Evolutionary conservation across 129 eudicot species (phyloP), one percentile per base, ranked within the genome.

Genomic region (Chrysanthemum makinoi): DNA sequence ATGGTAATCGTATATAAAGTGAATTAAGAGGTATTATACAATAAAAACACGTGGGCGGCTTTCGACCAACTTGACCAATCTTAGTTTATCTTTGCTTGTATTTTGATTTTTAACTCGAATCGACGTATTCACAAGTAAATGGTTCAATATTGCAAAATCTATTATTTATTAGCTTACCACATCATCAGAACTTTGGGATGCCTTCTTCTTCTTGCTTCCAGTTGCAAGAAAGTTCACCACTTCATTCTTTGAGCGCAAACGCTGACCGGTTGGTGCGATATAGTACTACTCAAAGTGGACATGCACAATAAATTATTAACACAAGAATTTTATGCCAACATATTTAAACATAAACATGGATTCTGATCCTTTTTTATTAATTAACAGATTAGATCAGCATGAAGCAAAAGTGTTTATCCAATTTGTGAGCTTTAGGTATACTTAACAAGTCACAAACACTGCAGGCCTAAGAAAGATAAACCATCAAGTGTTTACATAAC

Each of bases 191-290:
- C 70, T 86, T 70, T 79, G 9, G 44, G 67, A 12, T 24, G 77
- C 17, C 57, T 33, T 66, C 53, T 82, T 79, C 19, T 54, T 73
- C 75, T 80, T 83, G 66, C 70, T 61, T 20, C 89, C 94, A 0
- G 94, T 87, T 65, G 77, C 80, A n/a, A 87, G 67, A 78, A 72
- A 87, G 63, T 54, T 60, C 5, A 76, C 15, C 57, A 87, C 94
- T 79, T 87, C 94, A 50, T 62, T 80, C 74, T 84, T 87, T 33
- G 89, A 81, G 17, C 87, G 78, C 71, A 87, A 76, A 58, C 75
- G 82, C 2, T 57, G 79, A 10, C 86, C 83, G 6, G 87, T 49
- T 17, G 87, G 87, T 16, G 78, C 54, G 24, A 68, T 48, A 62
- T 76, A 87, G 79, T 87, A 87, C 94, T 87, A 84, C 15, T 39